Percentiles rank a stretch among this genome's conserved stretches.
These are phyloP conservation scores for Chalciporus sp. DNA, from an alignment of 1,284 basidiomycete species.

Conservation along the genomic window DNA sequence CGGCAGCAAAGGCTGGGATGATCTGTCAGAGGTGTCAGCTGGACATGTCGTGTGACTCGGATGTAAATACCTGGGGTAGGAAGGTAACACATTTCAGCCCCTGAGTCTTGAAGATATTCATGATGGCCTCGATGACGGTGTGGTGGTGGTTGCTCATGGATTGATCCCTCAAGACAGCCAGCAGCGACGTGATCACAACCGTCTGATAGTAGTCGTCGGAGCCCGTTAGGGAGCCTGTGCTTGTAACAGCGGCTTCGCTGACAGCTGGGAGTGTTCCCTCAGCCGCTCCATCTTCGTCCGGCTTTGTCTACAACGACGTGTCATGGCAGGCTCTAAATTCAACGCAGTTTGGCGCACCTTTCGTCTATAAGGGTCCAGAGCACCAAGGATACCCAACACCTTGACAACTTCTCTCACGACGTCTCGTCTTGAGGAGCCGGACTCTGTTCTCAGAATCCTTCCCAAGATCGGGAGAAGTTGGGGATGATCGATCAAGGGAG, in stretches of 20 bases:
- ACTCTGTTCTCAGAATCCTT: constrained; percentile 86
- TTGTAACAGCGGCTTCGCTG: constrained; percentile 56
- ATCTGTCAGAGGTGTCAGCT: constrained; percentile 59
- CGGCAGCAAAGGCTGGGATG: constrained; percentile 92
- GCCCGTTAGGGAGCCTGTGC: constrained; percentile 47
- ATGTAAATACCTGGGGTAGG: constrained; percentile 77
- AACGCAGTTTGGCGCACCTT: constrained; percentile 57
- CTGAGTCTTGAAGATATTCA: constrained; percentile 99
- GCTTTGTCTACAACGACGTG: constrained; percentile 52
- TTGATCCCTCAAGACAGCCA: constrained; percentile 89
- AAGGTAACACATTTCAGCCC: constrained; percentile 96
- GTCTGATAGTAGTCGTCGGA: constrained; percentile 98
- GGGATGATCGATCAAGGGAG: constrained; percentile 90
- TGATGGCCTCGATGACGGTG: constrained; percentile 96
- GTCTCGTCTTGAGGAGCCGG: constrained; percentile 82
- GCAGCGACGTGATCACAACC: constrained; percentile 89
- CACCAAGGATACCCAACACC: constrained; percentile 95
- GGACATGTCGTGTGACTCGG: neutral
- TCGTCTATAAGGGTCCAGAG: constrained; percentile 95
- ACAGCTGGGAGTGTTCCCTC: constrained; percentile 70
- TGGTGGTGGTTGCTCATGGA: constrained; percentile 86
- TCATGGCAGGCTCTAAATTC: constrained; percentile 8
- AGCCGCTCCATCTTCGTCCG: constrained; percentile 75
- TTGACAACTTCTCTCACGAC: constrained; percentile 91
- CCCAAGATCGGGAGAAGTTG: constrained; percentile 88